phyloP scores from a whole-genome alignment of 2,329 filamentous ascomycete species.

The Aureobasidium lini region DNA sequence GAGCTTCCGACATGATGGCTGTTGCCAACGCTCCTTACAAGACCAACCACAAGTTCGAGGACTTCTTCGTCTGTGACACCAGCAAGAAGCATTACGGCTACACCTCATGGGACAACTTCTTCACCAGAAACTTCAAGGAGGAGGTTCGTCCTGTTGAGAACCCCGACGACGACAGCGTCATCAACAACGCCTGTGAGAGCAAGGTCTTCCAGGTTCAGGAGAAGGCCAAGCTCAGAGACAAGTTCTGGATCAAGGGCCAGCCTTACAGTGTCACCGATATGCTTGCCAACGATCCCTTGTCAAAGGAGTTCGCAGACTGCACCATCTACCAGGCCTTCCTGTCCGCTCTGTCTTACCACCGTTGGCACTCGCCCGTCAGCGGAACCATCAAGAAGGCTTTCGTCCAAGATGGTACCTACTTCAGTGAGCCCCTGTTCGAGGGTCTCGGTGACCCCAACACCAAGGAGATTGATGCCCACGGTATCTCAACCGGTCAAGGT shows the following conservation, averaged over 20 bases:
- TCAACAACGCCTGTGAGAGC: conserved; percentile 60
- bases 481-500: conserved; percentile 46
- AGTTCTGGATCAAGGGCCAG: conserved; percentile 63
- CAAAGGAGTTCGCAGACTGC: conserved; percentile 51
- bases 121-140: conserved; percentile 51
- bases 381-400: conserved; percentile 53
- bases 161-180: conserved; percentile 47
- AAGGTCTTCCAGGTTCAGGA: conserved; percentile 47
- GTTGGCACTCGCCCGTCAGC: conserved; percentile 63
- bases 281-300: conserved; percentile 48
- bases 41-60: conserved; percentile 31
- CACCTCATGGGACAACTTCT: conserved; percentile 64
- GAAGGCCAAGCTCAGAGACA: conserved; percentile 48
- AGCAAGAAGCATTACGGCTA: conserved; percentile 49
- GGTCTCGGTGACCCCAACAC: conserved; percentile 32
- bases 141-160: conserved; percentile 52
- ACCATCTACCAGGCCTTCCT: conserved; percentile 67
- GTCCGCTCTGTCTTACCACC: conserved; percentile 60
- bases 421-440: conserved; percentile 52
- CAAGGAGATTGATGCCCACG: conserved; percentile 35
- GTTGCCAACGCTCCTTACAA: conserved; percentile 25
- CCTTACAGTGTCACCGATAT: conserved; percentile 49
- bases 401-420: conserved; percentile 59
- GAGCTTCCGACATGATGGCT: conserved; percentile 30
- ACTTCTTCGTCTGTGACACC: conserved; percentile 56